Evolutionary conservation across 2,329 filamentous ascomycete genomes (phyloP).

Genomic region (Rosellinia necatrix): DNA sequence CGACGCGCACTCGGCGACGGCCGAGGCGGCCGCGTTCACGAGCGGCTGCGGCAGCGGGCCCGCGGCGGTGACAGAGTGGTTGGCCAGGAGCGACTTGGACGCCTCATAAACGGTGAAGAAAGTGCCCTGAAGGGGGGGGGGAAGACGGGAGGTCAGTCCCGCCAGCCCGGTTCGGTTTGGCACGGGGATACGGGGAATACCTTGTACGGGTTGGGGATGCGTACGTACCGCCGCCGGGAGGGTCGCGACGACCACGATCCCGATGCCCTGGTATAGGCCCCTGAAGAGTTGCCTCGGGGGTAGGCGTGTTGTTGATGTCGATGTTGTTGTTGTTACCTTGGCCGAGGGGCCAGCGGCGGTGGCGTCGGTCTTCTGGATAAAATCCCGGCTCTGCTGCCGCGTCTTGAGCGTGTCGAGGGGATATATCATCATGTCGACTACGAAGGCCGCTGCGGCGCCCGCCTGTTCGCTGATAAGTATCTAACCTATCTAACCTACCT

Average conservation of each 20-base stretch:
- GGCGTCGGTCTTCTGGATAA: constrained; percentile 67
- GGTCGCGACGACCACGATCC: constrained; percentile 82
- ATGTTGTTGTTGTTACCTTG: no score
- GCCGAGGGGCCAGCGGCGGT: constrained; percentile 64
- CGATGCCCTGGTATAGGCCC: constrained; percentile 85
- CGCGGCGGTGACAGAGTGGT: constrained; percentile 51
- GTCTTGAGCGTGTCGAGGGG: constrained; percentile 92
- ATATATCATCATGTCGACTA: constrained; percentile 83
- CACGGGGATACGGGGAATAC: no score
- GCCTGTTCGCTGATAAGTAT: constrained; percentile 58
- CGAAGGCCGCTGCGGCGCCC: constrained; percentile 82
- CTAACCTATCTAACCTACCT: no score
- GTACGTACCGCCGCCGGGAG: constrained; percentile 66
- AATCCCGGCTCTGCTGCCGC: constrained; percentile 78
- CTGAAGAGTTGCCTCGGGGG: constrained; percentile 58
- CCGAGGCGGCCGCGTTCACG: constrained; percentile 75
- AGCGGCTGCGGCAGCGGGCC: constrained; percentile 68
- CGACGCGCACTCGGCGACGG: constrained; percentile 78
- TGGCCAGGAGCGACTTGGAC: constrained; percentile 66
- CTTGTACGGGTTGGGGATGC: no score
- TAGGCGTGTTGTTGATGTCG: no score
- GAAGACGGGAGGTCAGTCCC: no score
- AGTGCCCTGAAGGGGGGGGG: constrained; percentile 53
- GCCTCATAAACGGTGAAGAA: constrained; percentile 93
- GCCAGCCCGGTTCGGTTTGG: no score